These are phyloP conservation scores for Boletus rubescentipes DNA, from an alignment of 768 basidiomycete genomes.

Conservation along the genomic window DNA sequence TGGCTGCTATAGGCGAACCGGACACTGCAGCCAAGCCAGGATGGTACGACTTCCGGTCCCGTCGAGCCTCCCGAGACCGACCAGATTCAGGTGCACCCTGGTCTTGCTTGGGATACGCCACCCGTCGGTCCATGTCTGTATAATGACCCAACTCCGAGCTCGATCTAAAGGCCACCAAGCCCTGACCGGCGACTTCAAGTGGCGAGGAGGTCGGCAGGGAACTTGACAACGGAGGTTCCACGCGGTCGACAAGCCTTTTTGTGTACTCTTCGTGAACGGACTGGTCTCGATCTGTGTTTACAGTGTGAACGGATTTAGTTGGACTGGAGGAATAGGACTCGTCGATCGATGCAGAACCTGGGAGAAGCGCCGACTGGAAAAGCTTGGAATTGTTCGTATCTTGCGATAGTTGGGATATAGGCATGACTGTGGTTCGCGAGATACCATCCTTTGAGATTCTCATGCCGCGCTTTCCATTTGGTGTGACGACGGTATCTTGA, in stretches of 20 bases:
- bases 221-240: constrained; percentile 61
- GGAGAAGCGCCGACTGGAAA: constrained; percentile 45
- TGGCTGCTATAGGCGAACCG: constrained; percentile 42
- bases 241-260: constrained; percentile 45
- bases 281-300: constrained; percentile 33
- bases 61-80: constrained; percentile 48
- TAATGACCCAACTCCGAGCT: constrained; percentile 86
- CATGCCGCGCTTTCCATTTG: constrained; percentile 33
- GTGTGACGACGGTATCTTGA: constrained; percentile 26
- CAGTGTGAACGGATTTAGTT: constrained; percentile 50
- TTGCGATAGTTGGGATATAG: constrained; percentile 53
- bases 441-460: constrained; percentile 64
- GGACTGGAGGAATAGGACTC: constrained; percentile 49
- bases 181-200: constrained; percentile 34
- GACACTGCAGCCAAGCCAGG: constrained; percentile 52
- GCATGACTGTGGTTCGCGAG: constrained; percentile 50
- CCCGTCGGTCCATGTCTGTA: constrained; percentile 53
- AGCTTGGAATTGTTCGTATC: constrained; percentile 60
- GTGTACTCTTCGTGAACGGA: constrained; percentile 28
- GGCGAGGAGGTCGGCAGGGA: constrained; percentile 54
- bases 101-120: constrained; percentile 33
- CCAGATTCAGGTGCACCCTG: constrained; percentile 56
- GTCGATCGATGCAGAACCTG: constrained; percentile 22
- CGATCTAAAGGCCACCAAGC: constrained; percentile 46
- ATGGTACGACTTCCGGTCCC: constrained; percentile 63